A percentile compares a stretch with the other conserved stretches of the same genome.
Evolutionary conservation across 1,139 yeast species (phyloP).

Genomic region (Yamadazyma friedrichii): DNA sequence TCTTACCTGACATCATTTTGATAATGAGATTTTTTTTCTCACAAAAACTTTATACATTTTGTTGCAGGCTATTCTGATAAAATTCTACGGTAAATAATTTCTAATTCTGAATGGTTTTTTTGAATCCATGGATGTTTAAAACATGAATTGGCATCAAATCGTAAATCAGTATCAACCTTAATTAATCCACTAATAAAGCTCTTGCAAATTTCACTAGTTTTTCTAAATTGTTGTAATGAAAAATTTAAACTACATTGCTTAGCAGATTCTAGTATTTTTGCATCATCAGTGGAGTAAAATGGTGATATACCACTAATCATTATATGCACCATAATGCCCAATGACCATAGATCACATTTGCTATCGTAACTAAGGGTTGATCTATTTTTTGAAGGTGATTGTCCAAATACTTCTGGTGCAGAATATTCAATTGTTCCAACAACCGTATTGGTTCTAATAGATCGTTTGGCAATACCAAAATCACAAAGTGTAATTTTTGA

Average conservation of each 20-base stretch:
- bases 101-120: constrained; percentile 14
- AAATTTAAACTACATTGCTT: constrained; percentile 41
- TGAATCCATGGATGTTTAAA: constrained; percentile 47
- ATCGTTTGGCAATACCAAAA: constrained; percentile 60
- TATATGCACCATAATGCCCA: constrained; percentile 59
- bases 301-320: constrained; percentile 62
- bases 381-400: constrained; percentile 5
- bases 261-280: constrained; percentile 37
- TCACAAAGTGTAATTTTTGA: constrained; percentile 58
- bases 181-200: constrained; percentile 42
- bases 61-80: neutral
- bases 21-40: neutral
- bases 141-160: constrained; percentile 32
- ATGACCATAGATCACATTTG: constrained; percentile 68
- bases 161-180: constrained; percentile 30
- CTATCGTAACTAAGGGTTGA: constrained; percentile 41
- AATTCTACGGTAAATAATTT: constrained; percentile 15
- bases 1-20: neutral
- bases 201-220: constrained; percentile 39
- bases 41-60: neutral
- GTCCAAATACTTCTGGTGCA: constrained; percentile 52
- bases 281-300: constrained; percentile 45
- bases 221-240: constrained; percentile 37
- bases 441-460: constrained; percentile 47
- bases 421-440: constrained; percentile 70